These are phyloP conservation scores for Sporodiniella umbellata DNA, from an alignment of 371 early-diverging fungal species.

Conservation along the genomic window DNA sequence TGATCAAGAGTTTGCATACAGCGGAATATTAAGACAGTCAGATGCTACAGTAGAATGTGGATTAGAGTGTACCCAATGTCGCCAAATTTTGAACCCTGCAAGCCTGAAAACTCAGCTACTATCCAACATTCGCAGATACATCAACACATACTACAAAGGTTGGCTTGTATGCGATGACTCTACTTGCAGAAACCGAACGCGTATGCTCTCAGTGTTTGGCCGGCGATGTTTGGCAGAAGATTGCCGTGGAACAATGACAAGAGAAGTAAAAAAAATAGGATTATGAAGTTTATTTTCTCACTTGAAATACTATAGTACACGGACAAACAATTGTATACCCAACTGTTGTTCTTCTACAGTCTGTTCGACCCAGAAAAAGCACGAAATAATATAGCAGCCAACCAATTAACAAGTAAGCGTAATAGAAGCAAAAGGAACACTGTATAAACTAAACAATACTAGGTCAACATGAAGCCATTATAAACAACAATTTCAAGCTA, in stretches of 20 bases:
- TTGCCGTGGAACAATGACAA: conserved; percentile 68
- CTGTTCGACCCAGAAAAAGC: conserved; percentile 41
- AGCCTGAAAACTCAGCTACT: conserved; percentile 64
- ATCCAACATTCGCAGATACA: conserved; percentile 57
- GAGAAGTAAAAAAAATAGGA: conserved; percentile 47
- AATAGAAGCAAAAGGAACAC: background rate
- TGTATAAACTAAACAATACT: background rate
- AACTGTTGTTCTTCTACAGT: conserved; percentile 41
- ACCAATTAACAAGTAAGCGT: background rate
- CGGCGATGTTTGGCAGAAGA: conserved; percentile 61
- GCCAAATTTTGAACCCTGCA: conserved; percentile 23
- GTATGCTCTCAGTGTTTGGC: conserved; percentile 72
- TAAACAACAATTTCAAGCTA: conserved; percentile 19
- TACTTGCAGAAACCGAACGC: conserved; percentile 60
- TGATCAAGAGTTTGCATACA: conserved; percentile 39
- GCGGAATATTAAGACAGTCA: conserved; percentile 48
- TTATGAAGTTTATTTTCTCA: too few relatives aligned
- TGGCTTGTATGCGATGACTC: conserved; percentile 79
- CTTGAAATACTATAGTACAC: conserved; percentile 28
- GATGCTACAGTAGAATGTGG: conserved; percentile 31
- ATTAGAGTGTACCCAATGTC: conserved; percentile 64
- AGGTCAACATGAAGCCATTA: conserved; percentile 24
- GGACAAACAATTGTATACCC: conserved; percentile 48
- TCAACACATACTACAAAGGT: conserved; percentile 69
- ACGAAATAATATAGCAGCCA: conserved; percentile 11